These are phyloP conservation scores for Centrapalus pauciflorus DNA, from an alignment of 129 eudicot genomes.

Conservation along the genomic window DNA sequence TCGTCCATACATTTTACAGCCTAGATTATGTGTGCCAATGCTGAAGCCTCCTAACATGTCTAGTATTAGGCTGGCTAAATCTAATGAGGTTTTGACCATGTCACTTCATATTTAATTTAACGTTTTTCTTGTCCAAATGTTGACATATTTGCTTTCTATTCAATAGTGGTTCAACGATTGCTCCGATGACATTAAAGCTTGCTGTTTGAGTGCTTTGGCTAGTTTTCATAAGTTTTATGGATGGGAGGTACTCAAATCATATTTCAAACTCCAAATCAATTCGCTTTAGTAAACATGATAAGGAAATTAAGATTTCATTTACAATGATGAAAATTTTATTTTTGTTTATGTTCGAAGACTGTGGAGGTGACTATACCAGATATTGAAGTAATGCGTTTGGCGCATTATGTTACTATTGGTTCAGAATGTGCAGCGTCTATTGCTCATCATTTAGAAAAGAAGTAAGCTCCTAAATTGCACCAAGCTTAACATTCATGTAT, in stretches of 20 bases:
- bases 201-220: constrained; percentile 58
- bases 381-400: constrained; percentile 86
- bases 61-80: constrained; percentile 67
- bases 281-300: neutral
- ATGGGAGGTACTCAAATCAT: constrained; percentile 73
- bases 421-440: constrained; percentile 82
- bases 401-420: constrained; percentile 88
- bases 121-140: neutral
- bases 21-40: constrained; percentile 51
- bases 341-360: constrained; percentile 29
- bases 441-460: constrained; percentile 51
- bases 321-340: neutral
- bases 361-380: constrained; percentile 80
- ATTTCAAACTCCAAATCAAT: neutral
- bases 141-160: constrained; percentile 1
- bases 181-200: constrained; percentile 57
- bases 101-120: neutral
- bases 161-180: constrained; percentile 96
- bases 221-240: constrained; percentile 58
- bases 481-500: neutral
- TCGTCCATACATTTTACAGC: constrained; percentile 36
- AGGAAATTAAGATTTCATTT: neutral
- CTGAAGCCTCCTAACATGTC: constrained; percentile 46
- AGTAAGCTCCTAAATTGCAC: constrained; percentile 32
- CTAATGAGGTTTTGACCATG: constrained; percentile 56